Evolutionary conservation across 441 rosid genomes (phyloP).

Genomic region (Pelargonium exstipulatum): DNA sequence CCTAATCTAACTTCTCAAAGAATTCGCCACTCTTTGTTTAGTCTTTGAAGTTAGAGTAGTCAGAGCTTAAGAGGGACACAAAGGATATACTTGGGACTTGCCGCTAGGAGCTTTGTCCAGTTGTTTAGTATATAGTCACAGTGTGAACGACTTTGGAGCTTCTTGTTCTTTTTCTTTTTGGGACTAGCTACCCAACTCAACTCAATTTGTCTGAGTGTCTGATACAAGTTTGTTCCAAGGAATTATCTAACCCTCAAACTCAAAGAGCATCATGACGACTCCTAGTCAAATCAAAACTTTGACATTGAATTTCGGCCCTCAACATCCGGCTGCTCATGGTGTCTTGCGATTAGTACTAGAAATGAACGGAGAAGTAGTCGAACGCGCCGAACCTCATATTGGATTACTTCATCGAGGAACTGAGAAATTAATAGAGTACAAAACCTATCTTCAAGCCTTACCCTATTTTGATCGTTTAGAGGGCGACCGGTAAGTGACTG

Average conservation of each 20-base stretch:
- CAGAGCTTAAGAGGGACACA: too few species aligned
- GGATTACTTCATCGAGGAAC: background rate
- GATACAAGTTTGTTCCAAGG: background rate
- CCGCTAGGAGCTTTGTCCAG: too few species aligned
- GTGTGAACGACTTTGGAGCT: too few species aligned
- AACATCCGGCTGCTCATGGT: slow-evolving; percentile 20
- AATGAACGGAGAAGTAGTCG: slow-evolving; percentile 24
- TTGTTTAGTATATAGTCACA: too few species aligned
- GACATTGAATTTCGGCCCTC: slow-evolving; percentile 14
- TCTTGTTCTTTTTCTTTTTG: too few species aligned
- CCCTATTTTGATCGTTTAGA: background rate
- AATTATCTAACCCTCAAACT: background rate
- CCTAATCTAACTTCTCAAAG: too few species aligned
- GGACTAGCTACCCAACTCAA: too few species aligned
- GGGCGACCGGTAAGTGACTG: background rate
- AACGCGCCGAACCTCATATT: background rate
- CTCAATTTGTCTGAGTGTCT: too few species aligned
- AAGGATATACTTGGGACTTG: too few species aligned
- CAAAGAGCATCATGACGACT: slow-evolving; percentile 1
- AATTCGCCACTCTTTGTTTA: too few species aligned
- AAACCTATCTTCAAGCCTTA: background rate
- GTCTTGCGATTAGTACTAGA: slow-evolving; percentile 19
- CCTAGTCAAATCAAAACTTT: slow-evolving; percentile 13
- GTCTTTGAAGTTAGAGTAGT: too few species aligned
- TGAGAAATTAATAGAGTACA: background rate